Evolutionary conservation across 192 early-diverging fungal genomes (phyloP), one percentile per base, ranked within the genome.

Genomic region (Allomyces arbusculus): DNA sequence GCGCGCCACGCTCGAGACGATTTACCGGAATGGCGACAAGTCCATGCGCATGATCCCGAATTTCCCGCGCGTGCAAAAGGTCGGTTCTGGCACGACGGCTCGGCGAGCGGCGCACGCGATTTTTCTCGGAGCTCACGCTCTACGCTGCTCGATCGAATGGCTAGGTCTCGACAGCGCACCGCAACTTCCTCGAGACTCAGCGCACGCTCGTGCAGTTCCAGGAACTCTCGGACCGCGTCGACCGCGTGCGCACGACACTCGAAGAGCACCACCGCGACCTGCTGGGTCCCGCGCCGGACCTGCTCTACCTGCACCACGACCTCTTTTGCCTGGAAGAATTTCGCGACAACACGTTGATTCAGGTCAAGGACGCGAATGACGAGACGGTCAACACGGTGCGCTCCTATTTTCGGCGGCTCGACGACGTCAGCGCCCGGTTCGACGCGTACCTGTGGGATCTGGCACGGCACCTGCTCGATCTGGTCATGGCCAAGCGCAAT

Each of bases 111-210:
- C 24, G 7, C 10, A 26, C 23, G 62, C 23, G 4, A 28, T 65
- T 25, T 33, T 24, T 12, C 19, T 64, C 11, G 40, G 28, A 24
- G 5, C 44, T 12, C n/a, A 23, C 63, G 64, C n/a, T 14, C 4
- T 8, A 61, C 12, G 10, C n/a, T 55, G 12, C 14, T 22, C 40
- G 22, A n/a, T 62, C 33, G n/a, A n/a, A n/a, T 5, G 28, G n/a
- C n/a, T 16, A 91, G 87, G 86, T 99, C 24, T 96, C 95, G 1
- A 79, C 84, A 64, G 86, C 91, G 1, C 93, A 97, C 79, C 87
- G 89, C 70, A 99, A 99, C 76, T 99, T 99, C 81, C 82, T 86
- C 12, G 83, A 87, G 2, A 90, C 93, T 0, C 84, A 94, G 72
- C 80, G 82, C 61, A 85, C 92, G 62, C 87, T 94, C 44, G 82